Percentiles rank a stretch among this genome's conserved stretches.
These are phyloP conservation scores for Sphaerulina musiva DNA, from an alignment of 2,329 filamentous ascomycete species.

Conservation along the genomic window DNA sequence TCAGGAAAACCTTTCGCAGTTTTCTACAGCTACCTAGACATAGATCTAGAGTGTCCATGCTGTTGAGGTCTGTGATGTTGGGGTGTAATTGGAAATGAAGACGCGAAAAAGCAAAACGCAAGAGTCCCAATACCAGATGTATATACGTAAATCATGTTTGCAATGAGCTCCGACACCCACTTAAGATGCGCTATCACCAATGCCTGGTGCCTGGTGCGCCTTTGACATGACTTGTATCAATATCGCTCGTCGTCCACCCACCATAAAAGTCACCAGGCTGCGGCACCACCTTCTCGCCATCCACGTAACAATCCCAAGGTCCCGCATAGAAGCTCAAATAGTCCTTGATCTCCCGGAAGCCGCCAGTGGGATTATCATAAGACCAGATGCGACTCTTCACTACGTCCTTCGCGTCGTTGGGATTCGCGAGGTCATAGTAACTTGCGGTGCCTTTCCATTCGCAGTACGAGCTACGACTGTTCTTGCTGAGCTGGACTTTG, in stretches of 20 bases:
- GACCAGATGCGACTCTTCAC: constrained; percentile 53
- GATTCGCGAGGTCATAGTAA: constrained; percentile 49
- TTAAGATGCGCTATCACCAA: constrained; percentile 8
- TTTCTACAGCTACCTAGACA: too few species aligned
- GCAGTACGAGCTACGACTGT: constrained; percentile 46
- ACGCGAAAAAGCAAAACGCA: too few species aligned
- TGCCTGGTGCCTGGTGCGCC: constrained; percentile 39
- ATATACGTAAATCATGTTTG: too few species aligned
- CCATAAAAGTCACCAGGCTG: constrained; percentile 60
- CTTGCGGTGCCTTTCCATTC: constrained; percentile 58
- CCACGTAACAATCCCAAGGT: constrained; percentile 57
- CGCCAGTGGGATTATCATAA: constrained; percentile 49
- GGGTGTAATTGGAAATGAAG: too few species aligned
- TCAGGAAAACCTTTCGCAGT: too few species aligned
- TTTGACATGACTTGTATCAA: constrained; percentile 47
- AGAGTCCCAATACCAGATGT: too few species aligned
- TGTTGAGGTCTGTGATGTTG: too few species aligned
- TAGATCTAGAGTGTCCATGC: too few species aligned
- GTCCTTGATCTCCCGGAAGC: constrained; percentile 50
- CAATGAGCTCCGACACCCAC: too few species aligned
- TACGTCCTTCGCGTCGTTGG: constrained; percentile 34
- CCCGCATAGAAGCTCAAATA: constrained; percentile 56
- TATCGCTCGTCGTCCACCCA: constrained; percentile 57
- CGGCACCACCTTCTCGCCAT: constrained; percentile 53
- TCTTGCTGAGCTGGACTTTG: constrained; percentile 43